Conservation (phyloP, 2,329 filamentous ascomycete species). For the Magnaporthales sp. region DNA sequence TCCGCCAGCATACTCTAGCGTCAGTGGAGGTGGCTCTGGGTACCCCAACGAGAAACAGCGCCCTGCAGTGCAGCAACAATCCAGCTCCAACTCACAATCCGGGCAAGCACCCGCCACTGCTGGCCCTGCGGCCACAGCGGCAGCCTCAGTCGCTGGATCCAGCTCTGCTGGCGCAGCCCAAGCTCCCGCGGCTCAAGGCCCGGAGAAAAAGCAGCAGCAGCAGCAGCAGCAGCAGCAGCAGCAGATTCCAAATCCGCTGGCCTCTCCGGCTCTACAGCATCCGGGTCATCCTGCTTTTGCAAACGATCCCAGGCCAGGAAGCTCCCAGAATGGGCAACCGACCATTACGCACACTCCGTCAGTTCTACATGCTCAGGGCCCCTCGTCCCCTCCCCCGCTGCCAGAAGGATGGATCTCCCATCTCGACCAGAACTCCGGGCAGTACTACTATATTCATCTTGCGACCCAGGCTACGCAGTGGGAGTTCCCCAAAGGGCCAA, state of each 20-base stretch:
- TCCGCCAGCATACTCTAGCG: constrained; percentile 89
- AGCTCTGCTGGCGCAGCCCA: not conserved
- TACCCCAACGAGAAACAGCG: constrained; percentile 76
- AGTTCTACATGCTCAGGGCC: constrained; percentile 39
- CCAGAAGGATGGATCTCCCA: constrained; percentile 99
- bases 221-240: constrained; percentile 17
- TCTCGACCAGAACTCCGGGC: constrained; percentile 87
- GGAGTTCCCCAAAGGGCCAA: constrained; percentile 97
- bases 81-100: constrained; percentile 19
- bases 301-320: constrained; percentile 59
- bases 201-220: constrained; percentile 16
- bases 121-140: constrained; percentile 12
- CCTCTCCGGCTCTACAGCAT: constrained; percentile 43
- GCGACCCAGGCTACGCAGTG: constrained; percentile 94
- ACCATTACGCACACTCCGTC: constrained; percentile 35
- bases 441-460: constrained; percentile 98
- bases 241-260: constrained; percentile 20
- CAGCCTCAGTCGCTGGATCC: not conserved
- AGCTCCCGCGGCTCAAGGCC: not conserved
- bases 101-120: constrained; percentile 11
- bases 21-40: constrained; percentile 50
- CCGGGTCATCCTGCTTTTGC: constrained; percentile 82
- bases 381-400: constrained; percentile 80
- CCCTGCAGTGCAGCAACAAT: constrained; percentile 22
- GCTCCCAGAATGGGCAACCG: constrained; percentile 35